phyloP scores from a whole-genome alignment of 805 yeast genomes.

The Kodamaea kaohsiungensis region DNA sequence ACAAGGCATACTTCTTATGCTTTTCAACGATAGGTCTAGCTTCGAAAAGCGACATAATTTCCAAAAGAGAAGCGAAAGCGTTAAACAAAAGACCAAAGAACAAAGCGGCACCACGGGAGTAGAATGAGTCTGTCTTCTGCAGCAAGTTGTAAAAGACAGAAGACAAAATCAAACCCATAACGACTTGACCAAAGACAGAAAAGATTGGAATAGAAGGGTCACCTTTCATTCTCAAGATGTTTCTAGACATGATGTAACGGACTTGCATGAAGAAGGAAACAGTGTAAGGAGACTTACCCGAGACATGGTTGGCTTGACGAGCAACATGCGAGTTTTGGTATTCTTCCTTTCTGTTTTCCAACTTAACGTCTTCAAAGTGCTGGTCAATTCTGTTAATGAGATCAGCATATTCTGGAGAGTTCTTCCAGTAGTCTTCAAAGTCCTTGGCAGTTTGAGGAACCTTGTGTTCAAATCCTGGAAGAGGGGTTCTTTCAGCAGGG shows the following conservation, averaged over 20 bases:
- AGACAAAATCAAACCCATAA: conserved; percentile 56
- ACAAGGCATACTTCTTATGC: conserved; percentile 56
- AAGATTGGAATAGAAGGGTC: conserved; percentile 49
- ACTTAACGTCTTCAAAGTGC: conserved; percentile 8
- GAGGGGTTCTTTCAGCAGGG: conserved; percentile 49
- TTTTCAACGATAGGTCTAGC: conserved; percentile 60
- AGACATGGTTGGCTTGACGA: conserved; percentile 19
- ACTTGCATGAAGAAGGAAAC: conserved; percentile 55
- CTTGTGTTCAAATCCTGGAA: conserved; percentile 43
- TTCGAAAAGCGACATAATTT: conserved; percentile 54
- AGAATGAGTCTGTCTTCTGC: conserved; percentile 47
- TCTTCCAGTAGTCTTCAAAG: conserved; percentile 39
- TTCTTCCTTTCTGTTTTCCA: conserved; percentile 15
- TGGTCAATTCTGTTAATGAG: conserved; percentile 15
- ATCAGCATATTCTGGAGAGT: conserved; percentile 41
- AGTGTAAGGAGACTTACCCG: conserved; percentile 52
- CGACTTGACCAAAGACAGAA: conserved; percentile 44
- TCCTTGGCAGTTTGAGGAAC: conserved; percentile 42
- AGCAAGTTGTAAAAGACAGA: conserved; percentile 58
- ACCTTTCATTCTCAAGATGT: conserved; percentile 49
- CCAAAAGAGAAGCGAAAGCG: conserved; percentile 62
- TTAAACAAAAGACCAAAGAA: conserved; percentile 68
- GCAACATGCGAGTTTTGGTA: conserved; percentile 28
- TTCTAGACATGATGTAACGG: conserved; percentile 45
- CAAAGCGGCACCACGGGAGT: conserved; percentile 60